Evolutionary conservation across 345 rosid genomes (phyloP).

Genomic region (Hibiscus mutabilis): DNA sequence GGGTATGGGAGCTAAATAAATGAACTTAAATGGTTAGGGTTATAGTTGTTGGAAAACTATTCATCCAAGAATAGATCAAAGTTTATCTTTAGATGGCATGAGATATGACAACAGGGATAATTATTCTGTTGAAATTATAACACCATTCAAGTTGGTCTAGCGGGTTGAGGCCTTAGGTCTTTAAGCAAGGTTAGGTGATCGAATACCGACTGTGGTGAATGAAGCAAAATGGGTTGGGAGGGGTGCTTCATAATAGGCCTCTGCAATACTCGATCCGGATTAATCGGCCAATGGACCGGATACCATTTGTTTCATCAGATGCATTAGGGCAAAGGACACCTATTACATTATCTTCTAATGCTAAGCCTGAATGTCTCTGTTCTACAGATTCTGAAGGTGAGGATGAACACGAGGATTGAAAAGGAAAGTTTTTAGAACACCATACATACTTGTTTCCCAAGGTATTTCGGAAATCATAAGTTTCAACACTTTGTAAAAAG

Average conservation of each 20-base stretch:
- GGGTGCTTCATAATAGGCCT: too few relatives aligned
- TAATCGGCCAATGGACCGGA: too few relatives aligned
- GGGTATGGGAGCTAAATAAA: too few relatives aligned
- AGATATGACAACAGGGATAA: background rate
- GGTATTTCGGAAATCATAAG: background rate
- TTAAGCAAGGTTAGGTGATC: too few relatives aligned
- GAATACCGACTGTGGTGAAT: too few relatives aligned
- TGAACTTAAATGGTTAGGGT: too few relatives aligned
- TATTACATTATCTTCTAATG: background rate
- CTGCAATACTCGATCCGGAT: too few relatives aligned
- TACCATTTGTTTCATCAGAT: background rate
- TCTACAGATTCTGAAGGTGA: conserved; percentile 81
- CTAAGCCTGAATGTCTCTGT: background rate
- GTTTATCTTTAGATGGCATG: background rate
- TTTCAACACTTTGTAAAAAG: background rate
- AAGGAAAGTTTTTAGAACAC: background rate
- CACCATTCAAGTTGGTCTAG: too few relatives aligned
- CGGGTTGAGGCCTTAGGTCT: too few relatives aligned
- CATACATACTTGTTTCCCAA: background rate
- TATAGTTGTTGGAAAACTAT: too few relatives aligned
- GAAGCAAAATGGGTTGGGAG: too few relatives aligned
- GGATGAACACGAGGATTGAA: conserved; percentile 69
- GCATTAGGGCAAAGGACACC: background rate
- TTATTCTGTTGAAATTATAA: background rate
- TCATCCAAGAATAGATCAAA: too few relatives aligned